Conservation (phyloP, 2,329 filamentous ascomycete species). For the Calonectria naviculata region DNA sequence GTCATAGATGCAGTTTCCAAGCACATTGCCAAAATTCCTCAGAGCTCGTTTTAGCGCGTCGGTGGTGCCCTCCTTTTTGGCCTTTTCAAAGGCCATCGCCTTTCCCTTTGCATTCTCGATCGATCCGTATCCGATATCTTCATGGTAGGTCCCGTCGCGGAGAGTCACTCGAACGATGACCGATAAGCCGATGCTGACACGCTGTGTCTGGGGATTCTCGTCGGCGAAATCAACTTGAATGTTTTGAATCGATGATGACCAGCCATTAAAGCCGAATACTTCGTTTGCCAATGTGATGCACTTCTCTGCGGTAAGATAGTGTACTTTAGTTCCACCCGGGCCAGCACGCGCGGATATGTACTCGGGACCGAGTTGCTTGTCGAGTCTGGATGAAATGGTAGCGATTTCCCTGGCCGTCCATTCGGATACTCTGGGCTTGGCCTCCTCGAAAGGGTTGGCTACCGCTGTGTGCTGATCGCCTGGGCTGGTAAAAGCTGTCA, state of each 20-base stretch:
- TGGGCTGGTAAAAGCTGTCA: conserved; percentile 59
- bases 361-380: conserved; percentile 95
- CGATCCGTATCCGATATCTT: conserved; percentile 96
- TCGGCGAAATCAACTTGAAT: conserved; percentile 97
- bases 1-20: conserved; percentile 99
- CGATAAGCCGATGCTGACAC: conserved; percentile 86
- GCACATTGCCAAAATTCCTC: conserved; percentile 92
- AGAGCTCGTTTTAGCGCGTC: conserved; percentile 92
- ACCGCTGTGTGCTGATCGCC: conserved; percentile 72
- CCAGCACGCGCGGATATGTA: conserved; percentile 91
- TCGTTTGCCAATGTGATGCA: conserved; percentile 95
- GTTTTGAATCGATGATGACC: conserved; percentile 95
- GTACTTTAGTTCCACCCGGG: conserved; percentile 85
- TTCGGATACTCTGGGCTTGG: conserved; percentile 74
- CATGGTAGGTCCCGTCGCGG: conserved; percentile 94
- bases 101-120: conserved; percentile 98
- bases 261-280: conserved; percentile 97
- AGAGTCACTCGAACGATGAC: conserved; percentile 92
- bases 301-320: conserved; percentile 97
- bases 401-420: conserved; percentile 94
- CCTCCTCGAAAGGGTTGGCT: conserved; percentile 85
- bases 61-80: conserved; percentile 97
- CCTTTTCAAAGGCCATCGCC: conserved; percentile 96
- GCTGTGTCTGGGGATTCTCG: conserved; percentile 81
- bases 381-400: conserved; percentile 84